Conservation (phyloP, 2,329 filamentous ascomycete species). For the Diatrype stigma region DNA sequence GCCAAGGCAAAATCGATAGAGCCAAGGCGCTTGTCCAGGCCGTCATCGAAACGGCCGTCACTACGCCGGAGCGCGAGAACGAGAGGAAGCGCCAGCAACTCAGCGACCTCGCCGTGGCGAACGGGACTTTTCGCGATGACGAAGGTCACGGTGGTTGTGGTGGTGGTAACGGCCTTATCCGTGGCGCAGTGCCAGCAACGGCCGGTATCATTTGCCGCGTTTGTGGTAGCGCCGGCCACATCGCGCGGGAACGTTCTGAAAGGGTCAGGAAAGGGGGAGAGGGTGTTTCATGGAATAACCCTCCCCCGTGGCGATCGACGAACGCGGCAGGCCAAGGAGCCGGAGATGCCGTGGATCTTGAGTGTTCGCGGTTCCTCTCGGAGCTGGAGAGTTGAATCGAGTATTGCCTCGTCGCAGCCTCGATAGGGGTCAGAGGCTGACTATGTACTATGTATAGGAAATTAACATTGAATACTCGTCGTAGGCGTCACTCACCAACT, state of each 20-base stretch:
- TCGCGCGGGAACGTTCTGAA: conserved; percentile 1
- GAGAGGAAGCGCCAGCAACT: conserved; percentile 77
- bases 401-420: no score
- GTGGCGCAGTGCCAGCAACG: neutral
- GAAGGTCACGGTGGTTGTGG: conserved; percentile 41
- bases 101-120: conserved; percentile 72
- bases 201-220: neutral
- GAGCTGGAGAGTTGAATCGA: conserved; percentile 8
- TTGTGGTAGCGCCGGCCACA: conserved; percentile 1
- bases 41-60: conserved; percentile 74
- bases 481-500: no score
- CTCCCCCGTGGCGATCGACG: neutral
- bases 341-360: neutral
- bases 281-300: neutral
- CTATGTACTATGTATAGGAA: no score
- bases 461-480: no score
- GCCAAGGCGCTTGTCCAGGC: conserved; percentile 73
- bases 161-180: no score
- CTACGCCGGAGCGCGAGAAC: conserved; percentile 74
- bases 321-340: neutral
- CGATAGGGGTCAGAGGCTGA: no score
- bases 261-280: neutral
- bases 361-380: neutral
- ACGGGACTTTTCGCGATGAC: conserved; percentile 77
- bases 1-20: conserved; percentile 73